Percentiles rank a stretch among this genome's conserved stretches.
Evolutionary conservation across 2,329 filamentous ascomycete genomes (phyloP).

Genomic region (Penicillium sp.): DNA sequence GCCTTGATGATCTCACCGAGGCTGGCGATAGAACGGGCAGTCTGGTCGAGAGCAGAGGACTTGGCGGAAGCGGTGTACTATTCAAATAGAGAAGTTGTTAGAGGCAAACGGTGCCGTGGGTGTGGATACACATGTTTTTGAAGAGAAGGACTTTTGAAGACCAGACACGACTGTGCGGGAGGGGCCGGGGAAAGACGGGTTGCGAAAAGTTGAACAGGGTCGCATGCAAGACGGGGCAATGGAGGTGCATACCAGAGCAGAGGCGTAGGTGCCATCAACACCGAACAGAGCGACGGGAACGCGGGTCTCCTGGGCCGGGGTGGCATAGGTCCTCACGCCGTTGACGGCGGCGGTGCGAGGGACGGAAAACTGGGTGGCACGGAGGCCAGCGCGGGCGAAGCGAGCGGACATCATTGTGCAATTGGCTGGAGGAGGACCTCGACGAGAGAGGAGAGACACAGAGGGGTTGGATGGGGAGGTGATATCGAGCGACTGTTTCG

Average conservation of each 20-base stretch:
- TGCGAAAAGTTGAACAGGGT: constrained; percentile 10
- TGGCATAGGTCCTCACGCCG: constrained; percentile 71
- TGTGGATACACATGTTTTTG: background rate
- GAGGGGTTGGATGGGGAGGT: constrained; percentile 24
- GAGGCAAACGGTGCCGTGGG: background rate
- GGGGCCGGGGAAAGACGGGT: constrained; percentile 22
- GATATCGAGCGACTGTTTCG: constrained; percentile 28
- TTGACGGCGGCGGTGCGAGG: constrained; percentile 43
- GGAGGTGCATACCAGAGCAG: constrained; percentile 77
- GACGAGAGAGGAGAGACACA: constrained; percentile 18
- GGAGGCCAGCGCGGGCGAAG: constrained; percentile 57
- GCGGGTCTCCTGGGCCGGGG: constrained; percentile 66
- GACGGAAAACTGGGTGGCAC: constrained; percentile 49
- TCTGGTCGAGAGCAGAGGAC: constrained; percentile 78
- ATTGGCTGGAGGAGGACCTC: constrained; percentile 27
- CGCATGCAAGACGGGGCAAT: constrained; percentile 2
- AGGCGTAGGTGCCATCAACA: constrained; percentile 96
- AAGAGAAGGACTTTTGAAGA: constrained; percentile 16
- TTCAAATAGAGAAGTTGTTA: constrained; percentile 4
- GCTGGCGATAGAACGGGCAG: constrained; percentile 72
- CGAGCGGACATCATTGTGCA: constrained; percentile 56
- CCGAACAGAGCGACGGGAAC: constrained; percentile 90
- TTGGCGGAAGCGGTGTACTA: constrained; percentile 97
- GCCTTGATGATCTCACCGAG: constrained; percentile 72
- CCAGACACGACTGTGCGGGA: constrained; percentile 11